Conservation (phyloP, 2,329 filamentous ascomycete genomes). For the Aulographum hederae region DNA sequence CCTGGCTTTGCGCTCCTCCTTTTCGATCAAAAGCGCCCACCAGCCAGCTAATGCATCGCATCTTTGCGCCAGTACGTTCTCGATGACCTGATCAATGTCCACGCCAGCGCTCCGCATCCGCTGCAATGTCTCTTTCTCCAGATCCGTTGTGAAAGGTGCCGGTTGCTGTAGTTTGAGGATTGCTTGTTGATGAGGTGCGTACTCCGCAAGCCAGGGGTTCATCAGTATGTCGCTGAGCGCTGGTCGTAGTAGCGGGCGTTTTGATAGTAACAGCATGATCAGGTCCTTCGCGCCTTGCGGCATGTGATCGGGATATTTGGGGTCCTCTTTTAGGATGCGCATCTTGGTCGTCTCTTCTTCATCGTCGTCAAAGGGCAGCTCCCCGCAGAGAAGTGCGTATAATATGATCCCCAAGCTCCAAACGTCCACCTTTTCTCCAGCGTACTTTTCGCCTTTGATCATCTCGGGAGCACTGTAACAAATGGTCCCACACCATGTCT, state of each 20-base stretch:
- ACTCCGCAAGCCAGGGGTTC: slow-evolving; percentile 73
- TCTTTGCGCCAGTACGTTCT: slow-evolving; percentile 76
- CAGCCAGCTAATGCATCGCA: slow-evolving; percentile 86
- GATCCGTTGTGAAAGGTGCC: slow-evolving; percentile 61
- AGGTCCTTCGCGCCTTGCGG: slow-evolving; percentile 61
- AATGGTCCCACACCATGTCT: slow-evolving; percentile 94
- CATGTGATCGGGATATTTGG: slow-evolving; percentile 66
- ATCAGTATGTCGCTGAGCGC: slow-evolving; percentile 68
- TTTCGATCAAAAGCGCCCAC: slow-evolving; percentile 91
- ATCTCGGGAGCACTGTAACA: slow-evolving; percentile 98
- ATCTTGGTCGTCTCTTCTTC: slow-evolving; percentile 74
- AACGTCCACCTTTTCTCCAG: slow-evolving; percentile 92
- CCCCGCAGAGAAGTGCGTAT: slow-evolving; percentile 65
- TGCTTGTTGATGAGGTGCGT: slow-evolving; percentile 73
- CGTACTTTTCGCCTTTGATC: slow-evolving; percentile 96
- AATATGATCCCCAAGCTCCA: slow-evolving; percentile 81
- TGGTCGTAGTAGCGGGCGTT: slow-evolving; percentile 70
- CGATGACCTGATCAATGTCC: slow-evolving; percentile 84
- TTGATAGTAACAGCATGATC: slow-evolving; percentile 68
- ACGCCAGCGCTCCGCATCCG: slow-evolving; percentile 89
- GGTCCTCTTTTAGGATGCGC: slow-evolving; percentile 71
- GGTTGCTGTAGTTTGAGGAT: slow-evolving; percentile 71
- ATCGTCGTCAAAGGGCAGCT: slow-evolving; percentile 91
- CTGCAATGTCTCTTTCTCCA: slow-evolving; percentile 83
- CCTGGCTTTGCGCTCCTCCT: slow-evolving; percentile 74